A percentile compares a stretch with the other conserved stretches of the same genome.
Conservation (phyloP, 2,329 filamentous ascomycete genomes). For the Talaromyces sp. region DNA sequence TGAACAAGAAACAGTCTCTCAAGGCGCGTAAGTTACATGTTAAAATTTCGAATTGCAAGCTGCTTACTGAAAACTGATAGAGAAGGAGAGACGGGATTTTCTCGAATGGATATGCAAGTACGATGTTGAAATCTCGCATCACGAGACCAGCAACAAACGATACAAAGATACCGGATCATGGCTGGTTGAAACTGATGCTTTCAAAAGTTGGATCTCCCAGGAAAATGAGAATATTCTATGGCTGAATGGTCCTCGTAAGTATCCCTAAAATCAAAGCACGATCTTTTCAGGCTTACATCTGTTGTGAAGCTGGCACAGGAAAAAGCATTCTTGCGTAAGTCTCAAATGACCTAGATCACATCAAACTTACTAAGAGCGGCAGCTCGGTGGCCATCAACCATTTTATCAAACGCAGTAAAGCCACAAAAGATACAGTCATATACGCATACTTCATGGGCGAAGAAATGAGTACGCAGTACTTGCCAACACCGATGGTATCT, state of each 20-base stretch:
- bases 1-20: conserved; percentile 2
- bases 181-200: conserved; percentile 5
- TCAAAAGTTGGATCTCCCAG: conserved; percentile 1
- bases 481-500: conserved; percentile 6
- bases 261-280: no score
- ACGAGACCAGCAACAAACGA: conserved; percentile 1
- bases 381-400: conserved; percentile 18
- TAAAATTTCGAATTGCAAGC: neutral
- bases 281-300: neutral
- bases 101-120: conserved; percentile 14
- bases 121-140: conserved; percentile 9
- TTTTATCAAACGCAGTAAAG: neutral
- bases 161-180: conserved; percentile 14
- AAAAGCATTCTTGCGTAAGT: conserved; percentile 19
- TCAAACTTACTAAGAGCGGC: neutral
- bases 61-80: neutral
- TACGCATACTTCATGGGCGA: conserved; percentile 17
- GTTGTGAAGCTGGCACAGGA: conserved; percentile 13
- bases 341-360: neutral
- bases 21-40: neutral
- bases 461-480: neutral
- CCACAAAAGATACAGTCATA: neutral
- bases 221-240: neutral
- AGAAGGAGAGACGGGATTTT: conserved; percentile 13
- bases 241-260: conserved; percentile 9